Base-by-base conservation (phyloP, 2,329 filamentous ascomycete genomes). In the Xylogone sp. region DNA sequence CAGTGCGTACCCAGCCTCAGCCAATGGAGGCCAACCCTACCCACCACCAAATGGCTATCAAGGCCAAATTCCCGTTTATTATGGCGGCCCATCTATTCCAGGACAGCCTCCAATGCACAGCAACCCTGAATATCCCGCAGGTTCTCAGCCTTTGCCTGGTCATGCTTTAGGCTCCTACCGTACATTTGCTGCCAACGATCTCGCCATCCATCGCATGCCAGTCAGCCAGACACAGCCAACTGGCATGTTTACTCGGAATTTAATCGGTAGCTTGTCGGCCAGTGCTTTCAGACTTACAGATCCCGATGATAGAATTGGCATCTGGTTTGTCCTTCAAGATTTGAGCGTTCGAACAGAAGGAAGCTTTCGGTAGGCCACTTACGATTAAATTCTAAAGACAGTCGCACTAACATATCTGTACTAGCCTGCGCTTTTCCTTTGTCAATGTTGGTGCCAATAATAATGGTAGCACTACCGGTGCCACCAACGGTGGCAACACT, bases 321-420 rank as follows among this genome's bases (percentile, higher is more conserved):
- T 96, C 57, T 99, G 93, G 93, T 99, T 99, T 63, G 88, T 99
- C 44, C 76, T 97, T 49, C 93, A 97, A 68, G 94, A 99, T 71
- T 76, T 99, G 43, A 96, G 91, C 62, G 93, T 99, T 27, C 82
- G 94, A 44, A 96, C 91, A 0, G 94, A 97, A 69, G 94, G 94
- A 10, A 82, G 77, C 53, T 99, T 97, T 69, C 81, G 93, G 90
- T 95, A 78, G 63, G 76, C 29, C 50, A 21, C 39, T 31, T 48
- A n/a, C n/a, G n/a, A n/a, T n/a, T n/a, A n/a, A n/a, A n/a, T n/a
- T n/a, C n/a, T 49, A 42, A 50, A 27, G 21, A 21, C 42, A 20
- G 27, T 39, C 43, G 24, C 43, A 16, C 39, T 46, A 45, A 18
- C 7, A 21, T 29, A 20, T 27, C 5, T 6, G 10, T 21, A 13